These are phyloP conservation scores for Rhipidocladum racemiflorum DNA, from an alignment of 176 grass and related monocot species.

Conservation along the genomic window DNA sequence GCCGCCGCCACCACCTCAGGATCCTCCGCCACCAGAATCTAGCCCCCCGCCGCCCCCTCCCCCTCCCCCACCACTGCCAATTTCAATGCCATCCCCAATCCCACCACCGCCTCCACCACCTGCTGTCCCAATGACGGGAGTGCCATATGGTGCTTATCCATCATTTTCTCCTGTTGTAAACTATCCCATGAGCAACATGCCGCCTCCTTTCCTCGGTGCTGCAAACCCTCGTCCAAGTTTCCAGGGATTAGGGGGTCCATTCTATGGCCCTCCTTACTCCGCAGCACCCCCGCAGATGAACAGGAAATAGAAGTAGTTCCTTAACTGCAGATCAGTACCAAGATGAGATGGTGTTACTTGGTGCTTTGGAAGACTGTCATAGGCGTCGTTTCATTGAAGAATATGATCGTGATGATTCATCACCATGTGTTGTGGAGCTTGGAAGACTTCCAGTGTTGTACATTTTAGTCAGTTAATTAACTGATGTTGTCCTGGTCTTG, in stretches of 20 bases:
- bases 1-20: conserved; percentile 43
- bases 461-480: conserved; percentile 30
- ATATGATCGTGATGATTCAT: conserved; percentile 22
- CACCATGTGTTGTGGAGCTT: conserved; percentile 15
- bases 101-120: conserved; percentile 24
- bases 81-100: conserved; percentile 7
- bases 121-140: conserved; percentile 31
- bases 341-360: not conserved
- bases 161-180: conserved; percentile 32
- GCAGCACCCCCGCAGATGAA: conserved; percentile 32
- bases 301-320: conserved; percentile 27
- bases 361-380: not conserved
- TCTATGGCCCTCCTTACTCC: conserved; percentile 40
- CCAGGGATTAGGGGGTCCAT: conserved; percentile 26
- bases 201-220: conserved; percentile 17
- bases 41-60: not conserved
- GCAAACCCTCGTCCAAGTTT: conserved; percentile 36
- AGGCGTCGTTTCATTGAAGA: conserved; percentile 22
- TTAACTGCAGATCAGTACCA: conserved; percentile 21
- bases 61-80: not conserved
- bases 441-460: conserved; percentile 39
- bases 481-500: conserved; percentile 19
- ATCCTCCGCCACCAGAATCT: conserved; percentile 42
- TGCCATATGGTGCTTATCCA: conserved; percentile 33
- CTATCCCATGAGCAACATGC: conserved; percentile 33